These are phyloP conservation scores for Misopates orontium DNA, from an alignment of 257 asterid species.

Conservation along the genomic window DNA sequence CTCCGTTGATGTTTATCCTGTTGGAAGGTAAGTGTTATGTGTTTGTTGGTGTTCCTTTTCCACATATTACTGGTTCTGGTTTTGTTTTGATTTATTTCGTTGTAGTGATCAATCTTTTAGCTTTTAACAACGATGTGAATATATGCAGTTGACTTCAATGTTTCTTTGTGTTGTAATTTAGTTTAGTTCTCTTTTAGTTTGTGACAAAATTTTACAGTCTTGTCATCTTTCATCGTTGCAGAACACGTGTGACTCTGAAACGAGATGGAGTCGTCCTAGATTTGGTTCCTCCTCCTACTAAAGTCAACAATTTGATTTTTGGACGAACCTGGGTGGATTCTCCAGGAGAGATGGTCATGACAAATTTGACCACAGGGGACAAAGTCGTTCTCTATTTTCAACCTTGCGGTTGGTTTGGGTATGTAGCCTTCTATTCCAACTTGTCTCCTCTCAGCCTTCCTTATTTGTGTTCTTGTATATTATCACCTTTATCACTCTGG, in stretches of 20 bases:
- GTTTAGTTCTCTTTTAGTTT: neutral
- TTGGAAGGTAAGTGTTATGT: conserved; percentile 73
- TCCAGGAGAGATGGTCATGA: conserved; percentile 90
- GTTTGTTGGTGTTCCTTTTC: neutral
- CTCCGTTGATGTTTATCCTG: conserved; percentile 91
- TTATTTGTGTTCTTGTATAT: neutral
- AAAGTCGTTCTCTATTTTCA: conserved; percentile 93
- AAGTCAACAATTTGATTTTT: conserved; percentile 88
- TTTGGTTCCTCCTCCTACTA: conserved; percentile 95
- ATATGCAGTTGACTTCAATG: too few relatives aligned
- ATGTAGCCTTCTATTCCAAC: conserved; percentile 29
- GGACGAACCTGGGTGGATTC: conserved; percentile 99
- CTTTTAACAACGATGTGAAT: neutral
- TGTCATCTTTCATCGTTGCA: conserved; percentile 36
- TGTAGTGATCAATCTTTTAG: neutral
- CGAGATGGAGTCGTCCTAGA: conserved; percentile 78
- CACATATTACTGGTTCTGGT: conserved; percentile 2
- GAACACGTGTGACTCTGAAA: conserved; percentile 87
- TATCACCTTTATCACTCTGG: neutral
- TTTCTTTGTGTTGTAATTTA: neutral
- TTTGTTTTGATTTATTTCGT: neutral
- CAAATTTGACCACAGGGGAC: conserved; percentile 93
- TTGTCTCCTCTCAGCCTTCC: neutral
- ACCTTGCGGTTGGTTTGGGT: conserved; percentile 99
- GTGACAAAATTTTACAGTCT: conserved; percentile 15